Evolutionary conservation across 371 early-diverging fungal species (phyloP), one percentile per base, ranked within the genome.

Genomic region (Mucor velutinosus): DNA sequence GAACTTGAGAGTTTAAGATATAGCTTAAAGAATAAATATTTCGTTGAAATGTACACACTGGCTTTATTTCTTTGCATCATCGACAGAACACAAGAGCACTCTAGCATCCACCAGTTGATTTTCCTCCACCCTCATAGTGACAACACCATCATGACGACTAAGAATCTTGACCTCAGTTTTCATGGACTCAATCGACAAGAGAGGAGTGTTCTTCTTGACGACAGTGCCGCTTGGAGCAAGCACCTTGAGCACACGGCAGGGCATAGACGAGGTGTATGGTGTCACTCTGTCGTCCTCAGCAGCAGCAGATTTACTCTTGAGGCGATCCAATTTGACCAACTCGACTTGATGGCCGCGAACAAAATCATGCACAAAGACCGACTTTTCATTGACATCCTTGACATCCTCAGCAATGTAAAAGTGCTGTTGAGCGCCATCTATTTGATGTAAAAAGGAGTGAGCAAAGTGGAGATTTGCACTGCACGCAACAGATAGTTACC

Each of bases 131-230:
- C 78, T 80, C 71, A 92, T 72, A 7, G 72, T 85, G 33, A 90
- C 83, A 7, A 82, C 68, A 39, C 92, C 91, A 17, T 85, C 88
- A 57, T 87, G 86, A 39, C 87, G 85, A 45, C 87, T 79, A 51
- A 86, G 83, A 25, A 90, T 69, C 60, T 87, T 87, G 37, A 89
- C 84, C 71, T 92, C 91, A 29, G 89, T 92, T 74, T 92, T 92
- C 92, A 92, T 92, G 29, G 87, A 86, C 71, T 92, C 92, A 64
- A 92, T 86, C 0, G 89, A 89, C 64, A 92, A 65, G 23, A 92
- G 75, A 3, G 87, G 77, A 45, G 84, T 85, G 32, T 89, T 89
- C 73, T 86, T 86, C 64, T 86, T 81, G 29, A 91, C 89, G 2
- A 64, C 60, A 0, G 86, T 72, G 1, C 91, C 90, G 5, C 80